A percentile compares a stretch with the other conserved stretches of the same genome.
Conservation (phyloP, 2,329 filamentous ascomycete genomes). For the Aspergillus glaucus region DNA sequence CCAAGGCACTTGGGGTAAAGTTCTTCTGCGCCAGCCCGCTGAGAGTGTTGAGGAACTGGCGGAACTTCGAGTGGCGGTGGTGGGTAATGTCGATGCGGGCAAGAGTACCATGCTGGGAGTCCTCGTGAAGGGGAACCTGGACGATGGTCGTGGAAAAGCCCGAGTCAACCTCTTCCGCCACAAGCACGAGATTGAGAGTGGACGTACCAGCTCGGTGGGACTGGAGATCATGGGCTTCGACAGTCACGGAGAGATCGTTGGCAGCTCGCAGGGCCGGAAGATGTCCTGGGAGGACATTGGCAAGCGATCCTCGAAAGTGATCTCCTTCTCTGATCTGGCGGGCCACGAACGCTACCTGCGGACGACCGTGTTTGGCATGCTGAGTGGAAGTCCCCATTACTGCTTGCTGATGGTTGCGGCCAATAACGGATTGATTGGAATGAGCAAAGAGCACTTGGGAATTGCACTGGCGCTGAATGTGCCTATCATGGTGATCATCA, state of each 20-base stretch:
- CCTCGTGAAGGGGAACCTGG: slow-evolving; percentile 87
- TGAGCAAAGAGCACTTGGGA: slow-evolving; percentile 96
- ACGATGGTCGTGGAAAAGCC: slow-evolving; percentile 89
- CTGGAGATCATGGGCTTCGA: slow-evolving; percentile 99
- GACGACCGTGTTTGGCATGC: slow-evolving; percentile 90
- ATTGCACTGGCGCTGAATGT: slow-evolving; percentile 93
- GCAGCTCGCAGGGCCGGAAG: slow-evolving; percentile 75
- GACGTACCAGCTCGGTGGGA: slow-evolving; percentile 89
- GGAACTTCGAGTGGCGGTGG: slow-evolving; percentile 91
- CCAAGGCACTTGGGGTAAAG: slow-evolving; percentile 72
- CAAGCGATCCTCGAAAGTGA: slow-evolving; percentile 88
- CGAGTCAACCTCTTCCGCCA: slow-evolving; percentile 94
- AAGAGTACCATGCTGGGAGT: slow-evolving; percentile 96
- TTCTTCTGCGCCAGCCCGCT: slow-evolving; percentile 72
- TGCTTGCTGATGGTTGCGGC: slow-evolving; percentile 97
- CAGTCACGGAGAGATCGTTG: slow-evolving; percentile 72
- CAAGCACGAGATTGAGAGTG: slow-evolving; percentile 95
- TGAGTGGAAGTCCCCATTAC: slow-evolving; percentile 94
- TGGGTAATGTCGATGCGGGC: slow-evolving; percentile 95
- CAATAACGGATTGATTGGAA: slow-evolving; percentile 93
- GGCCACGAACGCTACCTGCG: slow-evolving; percentile 93
- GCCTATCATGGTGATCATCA: slow-evolving; percentile 94
- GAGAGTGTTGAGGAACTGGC: slow-evolving; percentile 77
- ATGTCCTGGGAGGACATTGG: slow-evolving; percentile 98
- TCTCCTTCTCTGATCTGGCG: slow-evolving; percentile 90